Evolutionary conservation across 352 stramenopile genomes (phyloP).

Genomic region (Globisporangium rhizosaccharum): DNA sequence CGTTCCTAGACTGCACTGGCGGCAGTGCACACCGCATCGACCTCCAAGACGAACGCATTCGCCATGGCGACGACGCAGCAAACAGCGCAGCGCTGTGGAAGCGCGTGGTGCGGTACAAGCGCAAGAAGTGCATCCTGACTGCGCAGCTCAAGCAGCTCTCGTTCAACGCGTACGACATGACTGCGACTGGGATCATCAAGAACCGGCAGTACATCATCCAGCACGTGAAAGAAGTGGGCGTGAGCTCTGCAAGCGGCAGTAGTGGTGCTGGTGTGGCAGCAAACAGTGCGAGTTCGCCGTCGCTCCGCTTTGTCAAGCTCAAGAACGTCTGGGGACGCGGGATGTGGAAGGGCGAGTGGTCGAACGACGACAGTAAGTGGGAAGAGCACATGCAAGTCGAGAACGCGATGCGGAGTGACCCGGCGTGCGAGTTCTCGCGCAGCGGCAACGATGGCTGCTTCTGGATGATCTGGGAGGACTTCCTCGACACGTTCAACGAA

Average conservation of each 20-base stretch:
- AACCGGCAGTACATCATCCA: constrained; percentile 76
- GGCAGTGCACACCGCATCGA: constrained; percentile 75
- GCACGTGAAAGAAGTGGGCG: constrained; percentile 53
- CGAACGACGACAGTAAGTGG: constrained; percentile 80
- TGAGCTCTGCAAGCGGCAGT: constrained; percentile 9
- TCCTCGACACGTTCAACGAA: constrained; percentile 69
- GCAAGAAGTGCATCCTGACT: constrained; percentile 57
- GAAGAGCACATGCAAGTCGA: constrained; percentile 77
- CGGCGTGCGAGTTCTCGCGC: constrained; percentile 55
- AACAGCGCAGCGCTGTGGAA: constrained; percentile 48
- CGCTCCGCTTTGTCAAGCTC: constrained; percentile 72
- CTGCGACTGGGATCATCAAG: constrained; percentile 59
- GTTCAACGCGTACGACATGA: constrained; percentile 58
- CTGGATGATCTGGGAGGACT: constrained; percentile 79
- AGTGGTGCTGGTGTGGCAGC: not conserved
- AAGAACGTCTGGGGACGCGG: constrained; percentile 75
- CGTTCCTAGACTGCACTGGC: constrained; percentile 86
- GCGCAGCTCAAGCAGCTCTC: constrained; percentile 64
- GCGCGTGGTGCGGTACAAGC: constrained; percentile 51
- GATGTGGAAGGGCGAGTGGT: constrained; percentile 82
- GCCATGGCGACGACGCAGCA: constrained; percentile 4
- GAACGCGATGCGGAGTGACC: constrained; percentile 50
- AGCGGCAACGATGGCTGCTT: constrained; percentile 73
- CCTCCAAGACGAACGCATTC: constrained; percentile 38
- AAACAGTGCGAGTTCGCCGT: not conserved